Conservation (phyloP, 1,139 yeast species). For the Suhomyces wounanorum region DNA sequence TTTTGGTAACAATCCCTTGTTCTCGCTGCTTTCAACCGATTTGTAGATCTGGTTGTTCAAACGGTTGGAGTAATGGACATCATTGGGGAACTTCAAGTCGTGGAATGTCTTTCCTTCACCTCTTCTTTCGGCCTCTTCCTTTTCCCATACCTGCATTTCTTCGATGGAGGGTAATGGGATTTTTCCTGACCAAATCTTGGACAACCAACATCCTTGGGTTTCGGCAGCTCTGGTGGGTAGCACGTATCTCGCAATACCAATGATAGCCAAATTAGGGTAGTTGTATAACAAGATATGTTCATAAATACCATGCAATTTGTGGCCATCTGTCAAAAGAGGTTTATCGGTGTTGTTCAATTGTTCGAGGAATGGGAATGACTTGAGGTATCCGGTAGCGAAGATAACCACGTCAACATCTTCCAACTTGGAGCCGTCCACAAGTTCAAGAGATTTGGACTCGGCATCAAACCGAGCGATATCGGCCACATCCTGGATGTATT, state of each 20-base stretch:
- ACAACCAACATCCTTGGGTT: conserved; percentile 56
- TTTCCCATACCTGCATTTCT: conserved; percentile 44
- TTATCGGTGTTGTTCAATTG: conserved; percentile 23
- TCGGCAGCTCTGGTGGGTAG: conserved; percentile 64
- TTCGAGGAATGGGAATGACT: conserved; percentile 18
- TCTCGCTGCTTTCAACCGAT: conserved; percentile 21
- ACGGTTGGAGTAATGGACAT: conserved; percentile 45
- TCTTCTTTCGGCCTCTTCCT: conserved; percentile 28
- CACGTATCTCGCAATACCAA: conserved; percentile 53
- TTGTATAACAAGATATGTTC: conserved; percentile 52
- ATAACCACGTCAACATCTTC: conserved; percentile 50
- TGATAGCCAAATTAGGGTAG: conserved; percentile 58
- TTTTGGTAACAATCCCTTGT: conserved; percentile 36
- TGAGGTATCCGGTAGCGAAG: conserved; percentile 64
- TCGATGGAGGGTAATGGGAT: conserved; percentile 44
- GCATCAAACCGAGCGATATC: conserved; percentile 34
- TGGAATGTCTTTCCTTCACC: conserved; percentile 49
- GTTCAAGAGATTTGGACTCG: conserved; percentile 34
- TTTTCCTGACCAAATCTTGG: conserved; percentile 55
- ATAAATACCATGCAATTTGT: conserved; percentile 51
- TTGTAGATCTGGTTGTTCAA: conserved; percentile 40
- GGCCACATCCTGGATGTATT: conserved; percentile 40
- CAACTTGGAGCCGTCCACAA: conserved; percentile 31
- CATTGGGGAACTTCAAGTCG: conserved; percentile 47
- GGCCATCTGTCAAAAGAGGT: conserved; percentile 39